These are phyloP conservation scores for Strobilomyces confusus DNA, from an alignment of 768 basidiomycete genomes.

Conservation along the genomic window DNA sequence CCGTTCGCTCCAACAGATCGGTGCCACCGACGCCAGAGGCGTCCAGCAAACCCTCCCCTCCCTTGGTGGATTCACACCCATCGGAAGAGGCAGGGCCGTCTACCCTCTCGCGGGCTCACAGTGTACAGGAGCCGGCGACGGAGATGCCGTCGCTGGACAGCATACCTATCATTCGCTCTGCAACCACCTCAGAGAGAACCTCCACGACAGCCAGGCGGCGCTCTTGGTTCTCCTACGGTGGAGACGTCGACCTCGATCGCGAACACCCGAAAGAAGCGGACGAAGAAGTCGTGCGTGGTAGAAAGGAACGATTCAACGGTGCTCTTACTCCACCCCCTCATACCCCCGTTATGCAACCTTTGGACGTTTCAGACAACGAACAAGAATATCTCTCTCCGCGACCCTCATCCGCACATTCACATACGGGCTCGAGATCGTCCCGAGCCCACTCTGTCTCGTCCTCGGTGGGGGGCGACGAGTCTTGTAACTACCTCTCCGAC, in stretches of 20 bases:
- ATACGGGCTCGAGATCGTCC: slow-evolving; percentile 26
- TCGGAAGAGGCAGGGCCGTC: slow-evolving; percentile 33
- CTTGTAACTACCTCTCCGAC: slow-evolving; percentile 32
- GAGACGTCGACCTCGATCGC: slow-evolving; percentile 34
- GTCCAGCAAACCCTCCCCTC: background rate
- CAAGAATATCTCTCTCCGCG: slow-evolving; percentile 30
- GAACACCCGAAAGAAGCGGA: slow-evolving; percentile 23
- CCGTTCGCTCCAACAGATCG: slow-evolving; percentile 43
- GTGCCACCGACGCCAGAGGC: slow-evolving; percentile 12
- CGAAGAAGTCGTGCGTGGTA: slow-evolving; percentile 15
- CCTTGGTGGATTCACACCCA: slow-evolving; percentile 26
- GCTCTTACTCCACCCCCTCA: slow-evolving; percentile 22
- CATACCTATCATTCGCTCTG: slow-evolving; percentile 20
- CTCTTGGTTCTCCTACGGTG: slow-evolving; percentile 55
- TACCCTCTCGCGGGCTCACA: slow-evolving; percentile 22
- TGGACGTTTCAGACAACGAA: slow-evolving; percentile 18
- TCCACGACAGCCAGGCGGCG: slow-evolving; percentile 38
- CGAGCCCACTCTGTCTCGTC: slow-evolving; percentile 37
- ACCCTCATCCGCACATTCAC: slow-evolving; percentile 46
- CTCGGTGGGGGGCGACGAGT: slow-evolving; percentile 26
- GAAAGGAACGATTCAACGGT: slow-evolving; percentile 33
- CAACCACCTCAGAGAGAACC: slow-evolving; percentile 19
- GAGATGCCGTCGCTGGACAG: slow-evolving; percentile 25
- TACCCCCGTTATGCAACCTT: slow-evolving; percentile 2
- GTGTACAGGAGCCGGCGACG: slow-evolving; percentile 26